Evolutionary conservation across 495 filamentous ascomycete species (phyloP), one percentile per base, ranked within the genome.

Genomic region (Glonium stellatum): DNA sequence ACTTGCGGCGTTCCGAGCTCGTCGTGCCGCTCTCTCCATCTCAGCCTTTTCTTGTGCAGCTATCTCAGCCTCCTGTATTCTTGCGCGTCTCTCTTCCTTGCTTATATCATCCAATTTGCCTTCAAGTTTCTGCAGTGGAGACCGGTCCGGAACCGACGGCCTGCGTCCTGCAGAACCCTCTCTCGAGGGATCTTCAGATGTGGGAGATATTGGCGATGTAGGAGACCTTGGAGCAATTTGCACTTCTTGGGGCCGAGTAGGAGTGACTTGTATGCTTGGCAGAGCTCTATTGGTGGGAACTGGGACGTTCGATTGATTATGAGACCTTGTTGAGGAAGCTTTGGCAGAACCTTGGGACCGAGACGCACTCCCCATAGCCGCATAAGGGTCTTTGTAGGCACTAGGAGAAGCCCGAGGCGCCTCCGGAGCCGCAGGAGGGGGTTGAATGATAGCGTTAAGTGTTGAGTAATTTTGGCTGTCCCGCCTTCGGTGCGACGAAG

Each of bases 71-170:
- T 91, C 85, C 72, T 90, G 79, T n/a, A 87, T 82, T 50, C 87
- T 81, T 1, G 88, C 87, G 59, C 88, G 80, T 69, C 90, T 95
- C 68, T 95, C 91, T 67, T 95, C 90, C 71, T 95, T 96, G 70
- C 85, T 95, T 65, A 96, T 91, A 70, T 88, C 89, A 70, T 83
- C 84, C 58, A 97, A 77, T 54, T 89, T 90, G 41, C 87, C 82
- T 74, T 97, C 93, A 55, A 98, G 82, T 71, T 85, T 91, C 71
- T 97, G 93, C 22, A 98, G 76, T 35, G 93, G 93, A 51, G 92
- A 96, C 53, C 88, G 83, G 68, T 91, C 86, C 22, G 83, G 79
- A 55, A 90, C 87, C 75, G 84, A 88, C 44, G 78, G 76, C 42
- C 67, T 57, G 1, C 61, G 19, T 54, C 19, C 47, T 19, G 19